phyloP scores from a whole-genome alignment of 768 basidiomycete species.

The Pluteus cervinus region DNA sequence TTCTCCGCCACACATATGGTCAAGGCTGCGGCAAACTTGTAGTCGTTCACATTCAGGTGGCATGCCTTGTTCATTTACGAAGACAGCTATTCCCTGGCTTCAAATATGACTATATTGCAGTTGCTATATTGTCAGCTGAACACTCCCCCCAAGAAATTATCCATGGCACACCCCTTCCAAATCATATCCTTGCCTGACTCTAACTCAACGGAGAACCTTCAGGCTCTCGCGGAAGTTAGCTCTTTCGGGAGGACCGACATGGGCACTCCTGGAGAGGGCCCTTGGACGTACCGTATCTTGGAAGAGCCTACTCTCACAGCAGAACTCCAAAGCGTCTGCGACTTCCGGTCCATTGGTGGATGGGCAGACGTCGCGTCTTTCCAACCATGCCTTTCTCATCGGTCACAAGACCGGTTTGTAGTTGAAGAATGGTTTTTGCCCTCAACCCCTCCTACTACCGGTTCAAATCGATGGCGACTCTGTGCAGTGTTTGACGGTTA shows the following conservation, averaged over 20 bases:
- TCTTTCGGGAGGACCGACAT: conserved; percentile 48
- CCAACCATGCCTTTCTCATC: conserved; percentile 26
- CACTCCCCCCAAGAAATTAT: too few relatives aligned
- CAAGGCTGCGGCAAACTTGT: too few relatives aligned
- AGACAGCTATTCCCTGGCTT: too few relatives aligned
- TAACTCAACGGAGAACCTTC: conserved; percentile 39
- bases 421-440: conserved; percentile 24
- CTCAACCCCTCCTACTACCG: conserved; percentile 18
- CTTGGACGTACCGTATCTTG: conserved; percentile 50
- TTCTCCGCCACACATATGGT: too few relatives aligned
- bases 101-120: too few relatives aligned
- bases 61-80: too few relatives aligned
- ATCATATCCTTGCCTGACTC: conserved; percentile 37
- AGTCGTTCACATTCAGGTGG: too few relatives aligned
- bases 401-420: conserved; percentile 28
- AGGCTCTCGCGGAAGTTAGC: conserved; percentile 47
- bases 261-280: conserved; percentile 41
- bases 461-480: too few relatives aligned
- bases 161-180: too few relatives aligned
- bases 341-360: conserved; percentile 26
- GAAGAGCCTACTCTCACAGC: conserved; percentile 30
- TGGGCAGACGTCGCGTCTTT: conserved; percentile 26
- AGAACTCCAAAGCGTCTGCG: too few relatives aligned
- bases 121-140: too few relatives aligned
- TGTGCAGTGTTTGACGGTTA: conserved; percentile 29